Conservation (phyloP, 305 asterid species). For the Plantago coronopus region DNA sequence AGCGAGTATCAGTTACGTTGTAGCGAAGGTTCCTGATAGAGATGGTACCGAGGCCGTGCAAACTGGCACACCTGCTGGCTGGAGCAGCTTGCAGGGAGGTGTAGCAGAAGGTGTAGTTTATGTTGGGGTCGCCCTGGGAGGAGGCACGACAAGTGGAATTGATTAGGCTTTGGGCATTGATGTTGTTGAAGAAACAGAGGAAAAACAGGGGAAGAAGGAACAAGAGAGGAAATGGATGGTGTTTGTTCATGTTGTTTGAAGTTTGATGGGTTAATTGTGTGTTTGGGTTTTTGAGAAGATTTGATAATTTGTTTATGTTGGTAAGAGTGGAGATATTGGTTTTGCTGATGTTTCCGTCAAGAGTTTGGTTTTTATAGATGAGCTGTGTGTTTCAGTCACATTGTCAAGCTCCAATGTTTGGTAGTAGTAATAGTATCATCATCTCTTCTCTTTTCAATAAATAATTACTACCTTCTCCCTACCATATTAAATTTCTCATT, state of each 20-base stretch:
- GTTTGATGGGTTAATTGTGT: constrained; percentile 1
- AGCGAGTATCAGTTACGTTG: constrained; percentile 68
- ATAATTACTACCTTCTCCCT: too few relatives aligned
- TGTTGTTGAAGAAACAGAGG: constrained; percentile 23
- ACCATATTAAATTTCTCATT: too few relatives aligned
- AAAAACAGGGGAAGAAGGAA: constrained; percentile 18
- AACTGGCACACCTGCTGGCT: constrained; percentile 56
- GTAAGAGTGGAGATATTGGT: constrained; percentile 10
- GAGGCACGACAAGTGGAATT: constrained; percentile 41
- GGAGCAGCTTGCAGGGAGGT: constrained; percentile 75
- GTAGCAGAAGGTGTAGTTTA: constrained; percentile 51
- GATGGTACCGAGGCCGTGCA: constrained; percentile 48
- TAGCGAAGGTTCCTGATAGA: constrained; percentile 46
- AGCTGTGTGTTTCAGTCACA: neutral
- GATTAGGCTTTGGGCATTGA: constrained; percentile 36
- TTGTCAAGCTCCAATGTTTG: neutral
- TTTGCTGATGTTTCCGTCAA: constrained; percentile 7
- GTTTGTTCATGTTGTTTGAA: constrained; percentile 3
- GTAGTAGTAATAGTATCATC: too few relatives aligned
- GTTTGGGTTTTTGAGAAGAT: constrained; percentile 6
- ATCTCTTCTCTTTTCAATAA: too few relatives aligned
- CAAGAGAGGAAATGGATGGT: constrained; percentile 16
- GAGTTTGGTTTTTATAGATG: constrained; percentile 7
- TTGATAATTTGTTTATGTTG: constrained; percentile 21
- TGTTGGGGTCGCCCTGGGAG: constrained; percentile 48